Percentiles rank a stretch among this genome's conserved stretches.
These are phyloP conservation scores for Thermothelomyces thermophilus DNA, from an alignment of 2,329 filamentous ascomycete genomes.

Conservation along the genomic window DNA sequence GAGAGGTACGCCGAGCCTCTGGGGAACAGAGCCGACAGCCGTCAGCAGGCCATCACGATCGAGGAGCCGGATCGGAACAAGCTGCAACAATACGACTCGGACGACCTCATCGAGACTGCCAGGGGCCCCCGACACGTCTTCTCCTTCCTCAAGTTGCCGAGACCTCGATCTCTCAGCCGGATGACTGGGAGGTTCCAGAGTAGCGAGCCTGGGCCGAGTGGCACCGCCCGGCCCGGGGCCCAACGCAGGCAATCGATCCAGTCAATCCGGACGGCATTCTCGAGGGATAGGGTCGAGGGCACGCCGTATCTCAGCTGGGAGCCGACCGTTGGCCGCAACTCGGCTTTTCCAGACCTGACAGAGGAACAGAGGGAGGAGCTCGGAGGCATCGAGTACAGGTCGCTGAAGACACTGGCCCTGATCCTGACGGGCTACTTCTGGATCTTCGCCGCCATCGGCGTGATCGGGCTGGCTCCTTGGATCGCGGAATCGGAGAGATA, in stretches of 20 bases:
- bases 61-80: conserved; percentile 51
- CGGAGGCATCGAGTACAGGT: conserved; percentile 92
- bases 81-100: conserved; percentile 32
- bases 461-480: conserved; percentile 72
- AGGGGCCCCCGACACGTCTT: conserved; percentile 36
- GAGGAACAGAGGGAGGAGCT: conserved; percentile 91
- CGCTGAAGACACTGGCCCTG: conserved; percentile 75
- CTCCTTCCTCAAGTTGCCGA: conserved; percentile 25
- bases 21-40: conserved; percentile 17
- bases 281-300: conserved; percentile 46
- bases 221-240: conserved; percentile 6
- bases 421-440: conserved; percentile 76
- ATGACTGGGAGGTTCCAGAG: conserved; percentile 35
- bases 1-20: conserved; percentile 25
- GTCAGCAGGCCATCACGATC: conserved; percentile 57
- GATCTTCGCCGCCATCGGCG: conserved; percentile 71
- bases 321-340: conserved; percentile 88
- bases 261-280: conserved; percentile 51
- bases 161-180: conserved; percentile 26
- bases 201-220: conserved; percentile 29
- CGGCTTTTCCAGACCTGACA: conserved; percentile 79
- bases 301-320: conserved; percentile 93
- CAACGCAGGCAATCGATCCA: conserved; percentile 46
- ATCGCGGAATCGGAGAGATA: conserved; percentile 60
- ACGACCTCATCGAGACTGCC: conserved; percentile 39